These are phyloP conservation scores for Ploettnerulaceae sp. DNA, from an alignment of 2,329 filamentous ascomycete genomes.

Conservation along the genomic window DNA sequence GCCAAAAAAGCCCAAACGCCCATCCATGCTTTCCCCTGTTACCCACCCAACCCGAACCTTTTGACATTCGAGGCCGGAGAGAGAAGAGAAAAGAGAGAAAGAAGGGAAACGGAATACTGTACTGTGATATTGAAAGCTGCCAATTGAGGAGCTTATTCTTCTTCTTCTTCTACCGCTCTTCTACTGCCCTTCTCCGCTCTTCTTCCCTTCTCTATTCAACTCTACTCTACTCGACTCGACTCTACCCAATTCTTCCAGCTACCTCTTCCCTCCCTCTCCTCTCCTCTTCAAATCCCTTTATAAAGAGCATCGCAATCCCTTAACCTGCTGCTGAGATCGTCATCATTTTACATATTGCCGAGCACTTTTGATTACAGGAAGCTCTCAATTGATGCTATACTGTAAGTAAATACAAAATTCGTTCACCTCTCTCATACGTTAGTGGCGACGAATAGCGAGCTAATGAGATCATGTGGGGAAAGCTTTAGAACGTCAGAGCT, in stretches of 20 bases:
- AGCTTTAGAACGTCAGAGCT: slow-evolving; percentile 15
- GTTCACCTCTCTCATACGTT: no score
- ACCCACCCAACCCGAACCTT: no score
- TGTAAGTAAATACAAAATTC: slow-evolving; percentile 5
- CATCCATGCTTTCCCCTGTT: no score
- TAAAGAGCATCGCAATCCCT: neutral
- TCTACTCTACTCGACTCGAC: no score
- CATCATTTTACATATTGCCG: no score
- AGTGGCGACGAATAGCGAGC: slow-evolving; percentile 3
- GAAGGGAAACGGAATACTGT: no score
- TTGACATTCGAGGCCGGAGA: no score
- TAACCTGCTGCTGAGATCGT: neutral
- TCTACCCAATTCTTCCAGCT: no score
- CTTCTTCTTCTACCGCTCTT: neutral
- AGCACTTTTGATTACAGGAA: neutral
- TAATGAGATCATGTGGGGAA: slow-evolving; percentile 16
- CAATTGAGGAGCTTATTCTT: neutral
- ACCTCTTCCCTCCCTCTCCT: neutral
- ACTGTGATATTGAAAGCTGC: no score
- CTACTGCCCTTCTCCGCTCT: neutral
- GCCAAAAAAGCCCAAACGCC: no score
- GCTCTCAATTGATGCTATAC: slow-evolving; percentile 2
- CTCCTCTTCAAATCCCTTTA: neutral
- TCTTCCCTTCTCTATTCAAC: neutral
- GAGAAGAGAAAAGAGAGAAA: no score